Conservation (phyloP, 495 filamentous ascomycete species). For the Penicillium tannophilum region DNA sequence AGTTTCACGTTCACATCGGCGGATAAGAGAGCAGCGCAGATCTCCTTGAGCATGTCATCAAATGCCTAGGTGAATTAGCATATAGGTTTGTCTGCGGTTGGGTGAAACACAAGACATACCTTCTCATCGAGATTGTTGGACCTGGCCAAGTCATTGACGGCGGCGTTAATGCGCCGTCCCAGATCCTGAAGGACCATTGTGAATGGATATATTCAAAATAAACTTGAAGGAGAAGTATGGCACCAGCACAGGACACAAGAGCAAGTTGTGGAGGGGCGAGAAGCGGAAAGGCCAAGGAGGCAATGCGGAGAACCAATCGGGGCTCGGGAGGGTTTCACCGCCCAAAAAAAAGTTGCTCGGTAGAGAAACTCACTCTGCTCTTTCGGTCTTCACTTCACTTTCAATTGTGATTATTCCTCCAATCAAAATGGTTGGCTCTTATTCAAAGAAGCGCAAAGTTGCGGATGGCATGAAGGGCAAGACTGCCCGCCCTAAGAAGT, state of each 20-base stretch:
- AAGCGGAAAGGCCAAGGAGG: conserved; percentile 27
- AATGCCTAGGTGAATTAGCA: conserved; percentile 66
- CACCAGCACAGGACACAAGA: conserved; percentile 8
- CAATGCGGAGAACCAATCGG: conserved; percentile 42
- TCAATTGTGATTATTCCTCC: conserved; percentile 5
- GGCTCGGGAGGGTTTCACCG: conserved; percentile 32
- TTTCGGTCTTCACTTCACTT: conserved; percentile 1
- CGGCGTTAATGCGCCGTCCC: conserved; percentile 96
- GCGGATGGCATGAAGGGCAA: conserved; percentile 59
- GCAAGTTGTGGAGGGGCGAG: conserved; percentile 26
- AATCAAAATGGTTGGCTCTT: conserved; percentile 42
- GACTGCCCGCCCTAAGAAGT: conserved; percentile 61
- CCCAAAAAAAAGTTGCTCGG: conserved; percentile 40
- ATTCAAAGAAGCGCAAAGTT: conserved; percentile 61
- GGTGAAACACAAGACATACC: conserved; percentile 48
- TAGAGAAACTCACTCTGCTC: conserved; percentile 8
- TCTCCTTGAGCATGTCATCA: conserved; percentile 97
- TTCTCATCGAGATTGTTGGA: conserved; percentile 95
- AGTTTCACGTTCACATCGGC: conserved; percentile 96
- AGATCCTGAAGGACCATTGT: conserved; percentile 98
- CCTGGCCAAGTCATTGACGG: conserved; percentile 89
- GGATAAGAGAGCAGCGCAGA: conserved; percentile 89
- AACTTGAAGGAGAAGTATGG: conserved; percentile 9
- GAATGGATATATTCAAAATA: conserved; percentile 14
- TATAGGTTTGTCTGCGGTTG: neutral